Evolutionary conservation across 257 asterid species (phyloP).

Genomic region (Thymus mandschuricus): DNA sequence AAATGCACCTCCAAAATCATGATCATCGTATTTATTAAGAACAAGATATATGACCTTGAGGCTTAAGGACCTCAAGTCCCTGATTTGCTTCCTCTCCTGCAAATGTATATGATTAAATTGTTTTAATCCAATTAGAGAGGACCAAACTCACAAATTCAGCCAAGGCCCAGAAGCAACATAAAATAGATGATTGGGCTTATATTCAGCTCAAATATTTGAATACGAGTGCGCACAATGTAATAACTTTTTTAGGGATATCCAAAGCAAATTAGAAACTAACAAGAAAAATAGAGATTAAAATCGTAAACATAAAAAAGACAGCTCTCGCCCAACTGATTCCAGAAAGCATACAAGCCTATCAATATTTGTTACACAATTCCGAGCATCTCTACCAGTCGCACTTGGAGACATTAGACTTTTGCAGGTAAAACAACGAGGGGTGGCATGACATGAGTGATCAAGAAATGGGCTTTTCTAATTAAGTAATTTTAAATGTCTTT

Average conservation of each 20-base stretch:
- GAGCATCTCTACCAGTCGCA: too few species aligned
- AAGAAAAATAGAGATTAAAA: background rate
- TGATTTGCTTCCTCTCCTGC: slow-evolving; percentile 77
- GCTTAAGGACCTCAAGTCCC: slow-evolving; percentile 89
- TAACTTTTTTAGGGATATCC: background rate
- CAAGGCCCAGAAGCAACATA: slow-evolving; percentile 15
- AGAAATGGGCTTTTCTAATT: background rate
- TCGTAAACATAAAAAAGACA: slow-evolving; percentile 6
- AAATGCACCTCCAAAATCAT: slow-evolving; percentile 65
- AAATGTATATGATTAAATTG: slow-evolving; percentile 26
- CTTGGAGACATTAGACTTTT: background rate
- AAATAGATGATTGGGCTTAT: background rate
- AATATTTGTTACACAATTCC: background rate
- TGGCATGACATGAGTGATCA: background rate
- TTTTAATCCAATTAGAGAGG: background rate
- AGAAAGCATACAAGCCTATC: slow-evolving; percentile 1
- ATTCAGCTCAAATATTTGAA: background rate
- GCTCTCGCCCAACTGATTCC: background rate
- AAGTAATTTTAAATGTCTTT: background rate
- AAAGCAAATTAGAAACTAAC: background rate
- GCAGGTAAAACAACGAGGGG: background rate
- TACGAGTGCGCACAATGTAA: background rate
- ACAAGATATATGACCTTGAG: slow-evolving; percentile 66
- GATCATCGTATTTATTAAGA: slow-evolving; percentile 64
- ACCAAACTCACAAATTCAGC: slow-evolving; percentile 6